Percentiles rank a stretch among this genome's conserved stretches.
Conservation (phyloP, 192 early-diverging fungal genomes). For the Cetraspora pellucida region DNA sequence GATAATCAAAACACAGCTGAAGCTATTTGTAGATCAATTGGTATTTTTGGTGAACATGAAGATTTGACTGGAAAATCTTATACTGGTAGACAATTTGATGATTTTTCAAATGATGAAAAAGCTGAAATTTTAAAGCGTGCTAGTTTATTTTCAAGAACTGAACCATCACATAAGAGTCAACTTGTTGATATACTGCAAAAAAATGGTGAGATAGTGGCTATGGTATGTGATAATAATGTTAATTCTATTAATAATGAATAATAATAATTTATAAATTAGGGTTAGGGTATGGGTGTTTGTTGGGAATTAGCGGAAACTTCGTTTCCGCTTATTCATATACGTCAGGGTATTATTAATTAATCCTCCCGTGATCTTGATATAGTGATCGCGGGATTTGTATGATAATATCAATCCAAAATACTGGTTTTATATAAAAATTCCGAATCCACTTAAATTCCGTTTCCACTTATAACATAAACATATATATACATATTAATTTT, state of each 20-base stretch:
- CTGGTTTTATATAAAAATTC: too few relatives aligned
- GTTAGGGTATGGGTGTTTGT: too few relatives aligned
- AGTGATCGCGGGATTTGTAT: too few relatives aligned
- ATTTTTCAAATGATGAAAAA: constrained; percentile 75
- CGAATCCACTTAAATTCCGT: too few relatives aligned
- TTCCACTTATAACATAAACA: too few relatives aligned
- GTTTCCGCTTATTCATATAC: too few relatives aligned
- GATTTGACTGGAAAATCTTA: constrained; percentile 69
- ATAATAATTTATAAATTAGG: too few relatives aligned
- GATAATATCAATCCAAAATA: too few relatives aligned
- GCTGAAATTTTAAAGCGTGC: constrained; percentile 70
- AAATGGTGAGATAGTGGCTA: constrained; percentile 83
- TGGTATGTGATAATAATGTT: constrained; percentile 51
- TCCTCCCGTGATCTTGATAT: too few relatives aligned
- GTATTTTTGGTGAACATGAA: constrained; percentile 77
- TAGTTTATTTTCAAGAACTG: constrained; percentile 90
- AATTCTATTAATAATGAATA: background rate
- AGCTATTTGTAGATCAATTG: constrained; percentile 93
- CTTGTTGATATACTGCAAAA: constrained; percentile 90
- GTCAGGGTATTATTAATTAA: too few relatives aligned
- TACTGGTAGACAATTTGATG: constrained; percentile 97
- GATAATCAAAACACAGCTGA: constrained; percentile 98
- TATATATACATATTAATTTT: constrained; percentile 38
- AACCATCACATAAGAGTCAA: constrained; percentile 94
- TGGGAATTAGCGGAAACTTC: too few relatives aligned